Evolutionary conservation across 345 rosid genomes (phyloP).

Genomic region (Aquilaria yunnanensis): DNA sequence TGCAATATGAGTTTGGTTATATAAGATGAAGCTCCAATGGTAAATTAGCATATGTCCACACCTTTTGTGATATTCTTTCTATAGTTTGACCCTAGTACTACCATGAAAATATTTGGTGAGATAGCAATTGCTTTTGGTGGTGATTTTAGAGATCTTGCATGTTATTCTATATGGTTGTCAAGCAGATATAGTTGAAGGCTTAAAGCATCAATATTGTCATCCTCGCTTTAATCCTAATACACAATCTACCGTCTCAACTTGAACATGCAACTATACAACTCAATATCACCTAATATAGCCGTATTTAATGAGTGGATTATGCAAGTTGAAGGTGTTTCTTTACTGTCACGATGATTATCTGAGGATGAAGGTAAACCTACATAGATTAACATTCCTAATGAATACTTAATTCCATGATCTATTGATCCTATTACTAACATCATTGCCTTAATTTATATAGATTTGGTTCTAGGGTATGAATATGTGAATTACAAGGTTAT

Average conservation of each 20-base stretch:
- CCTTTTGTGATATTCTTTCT: background rate
- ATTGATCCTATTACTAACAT: background rate
- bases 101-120: too few relatives aligned
- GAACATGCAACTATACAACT: background rate
- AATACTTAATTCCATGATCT: background rate
- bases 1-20: background rate
- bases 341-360: background rate
- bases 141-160: too few relatives aligned
- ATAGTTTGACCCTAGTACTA: too few relatives aligned
- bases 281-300: background rate
- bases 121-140: too few relatives aligned
- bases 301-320: background rate
- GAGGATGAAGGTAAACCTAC: background rate
- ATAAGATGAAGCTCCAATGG: background rate
- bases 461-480: background rate
- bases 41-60: background rate
- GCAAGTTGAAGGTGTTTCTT: background rate
- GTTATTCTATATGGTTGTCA: too few relatives aligned
- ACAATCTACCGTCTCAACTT: background rate
- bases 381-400: background rate
- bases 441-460: too few relatives aligned
- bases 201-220: background rate
- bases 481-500: too few relatives aligned
- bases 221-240: background rate
- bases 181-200: too few relatives aligned